Conservation (phyloP, 2,329 filamentous ascomycete genomes). For the Trichoderma atrobrunneum region DNA sequence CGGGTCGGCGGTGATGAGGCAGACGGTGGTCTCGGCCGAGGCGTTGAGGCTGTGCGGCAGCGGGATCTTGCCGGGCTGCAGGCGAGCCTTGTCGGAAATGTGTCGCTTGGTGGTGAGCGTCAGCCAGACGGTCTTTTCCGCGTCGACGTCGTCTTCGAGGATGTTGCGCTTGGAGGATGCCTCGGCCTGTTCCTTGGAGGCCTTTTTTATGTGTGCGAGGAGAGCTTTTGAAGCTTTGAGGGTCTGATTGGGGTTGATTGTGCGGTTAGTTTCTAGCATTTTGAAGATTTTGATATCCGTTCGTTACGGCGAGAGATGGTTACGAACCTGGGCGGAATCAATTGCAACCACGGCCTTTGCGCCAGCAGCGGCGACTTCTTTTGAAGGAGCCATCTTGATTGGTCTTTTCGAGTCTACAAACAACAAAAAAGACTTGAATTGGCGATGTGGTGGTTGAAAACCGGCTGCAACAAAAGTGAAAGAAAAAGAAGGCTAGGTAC, state of each 20-base stretch:
- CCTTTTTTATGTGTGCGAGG: constrained; percentile 59
- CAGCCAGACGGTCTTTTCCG: constrained; percentile 58
- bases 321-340: constrained; percentile 42
- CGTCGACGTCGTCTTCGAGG: constrained; percentile 45
- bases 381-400: constrained; percentile 41
- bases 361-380: constrained; percentile 36
- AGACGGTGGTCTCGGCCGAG: constrained; percentile 65
- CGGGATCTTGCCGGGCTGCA: constrained; percentile 80
- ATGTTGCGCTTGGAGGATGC: constrained; percentile 55
- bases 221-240: constrained; percentile 63
- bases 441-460: constrained; percentile 27
- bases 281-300: neutral
- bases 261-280: constrained; percentile 16
- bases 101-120: constrained; percentile 64
- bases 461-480: neutral
- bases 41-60: constrained; percentile 74
- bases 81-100: constrained; percentile 67
- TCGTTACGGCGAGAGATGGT: neutral
- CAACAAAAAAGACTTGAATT: neutral
- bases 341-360: constrained; percentile 35
- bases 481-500: neutral
- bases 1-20: constrained; percentile 77
- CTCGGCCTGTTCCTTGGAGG: constrained; percentile 46
- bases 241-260: constrained; percentile 38
- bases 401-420: neutral